Evolutionary conservation across 2,329 filamentous ascomycete species (phyloP).

Genomic region (Chaetomium olivaceum): DNA sequence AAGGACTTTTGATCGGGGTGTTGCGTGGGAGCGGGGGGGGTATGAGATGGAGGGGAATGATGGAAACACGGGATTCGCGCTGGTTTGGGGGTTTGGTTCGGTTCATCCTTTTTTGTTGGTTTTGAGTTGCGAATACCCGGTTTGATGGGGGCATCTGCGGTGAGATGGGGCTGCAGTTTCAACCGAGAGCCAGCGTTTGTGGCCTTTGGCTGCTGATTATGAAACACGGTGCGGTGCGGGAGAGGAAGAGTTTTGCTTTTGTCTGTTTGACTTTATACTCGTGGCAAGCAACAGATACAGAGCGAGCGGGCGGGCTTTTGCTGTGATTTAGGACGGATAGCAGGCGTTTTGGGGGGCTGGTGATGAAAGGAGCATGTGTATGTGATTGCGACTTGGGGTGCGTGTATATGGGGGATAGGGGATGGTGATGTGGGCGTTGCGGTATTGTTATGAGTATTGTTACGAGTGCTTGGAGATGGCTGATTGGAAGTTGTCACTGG

Average conservation of each 20-base stretch:
- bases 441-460: background rate
- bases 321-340: background rate
- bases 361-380: conserved; percentile 8
- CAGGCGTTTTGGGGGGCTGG: conserved; percentile 2
- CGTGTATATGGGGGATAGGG: background rate
- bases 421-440: background rate
- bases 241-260: conserved; percentile 1
- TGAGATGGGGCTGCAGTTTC: background rate
- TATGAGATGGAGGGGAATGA: background rate
- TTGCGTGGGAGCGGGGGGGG: background rate
- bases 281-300: conserved; percentile 1
- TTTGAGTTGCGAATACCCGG: conserved; percentile 10
- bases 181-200: background rate
- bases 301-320: conserved; percentile 6
- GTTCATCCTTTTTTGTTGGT: background rate
- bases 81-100: background rate
- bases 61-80: background rate
- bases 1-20: conserved; percentile 61
- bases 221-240: background rate
- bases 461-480: background rate
- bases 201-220: background rate
- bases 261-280: conserved; percentile 4
- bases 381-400: background rate
- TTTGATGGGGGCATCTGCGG: background rate
- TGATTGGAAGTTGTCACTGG: background rate